Conservation (phyloP, 176 grass and related monocot species). For the Pontederia paniculata region DNA sequence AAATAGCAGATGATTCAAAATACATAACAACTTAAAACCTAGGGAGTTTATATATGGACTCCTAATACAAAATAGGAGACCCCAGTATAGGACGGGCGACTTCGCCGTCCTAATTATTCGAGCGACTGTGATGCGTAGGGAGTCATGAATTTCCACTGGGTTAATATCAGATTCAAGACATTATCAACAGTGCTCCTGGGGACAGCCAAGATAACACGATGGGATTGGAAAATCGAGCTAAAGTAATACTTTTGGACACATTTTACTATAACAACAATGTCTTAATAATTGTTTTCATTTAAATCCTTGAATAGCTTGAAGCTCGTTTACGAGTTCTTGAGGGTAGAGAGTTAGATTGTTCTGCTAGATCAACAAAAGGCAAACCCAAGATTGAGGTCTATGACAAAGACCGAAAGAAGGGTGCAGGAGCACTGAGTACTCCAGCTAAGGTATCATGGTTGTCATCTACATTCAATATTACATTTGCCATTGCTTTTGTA, state of each 20-base stretch:
- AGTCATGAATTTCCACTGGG: too few species aligned
- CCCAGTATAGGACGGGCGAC: too few species aligned
- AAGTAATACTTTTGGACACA: conserved; percentile 34
- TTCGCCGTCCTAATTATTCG: too few species aligned
- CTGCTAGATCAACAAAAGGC: conserved; percentile 60
- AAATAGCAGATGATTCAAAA: too few species aligned
- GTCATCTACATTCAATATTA: background rate
- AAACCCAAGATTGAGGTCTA: conserved; percentile 79
- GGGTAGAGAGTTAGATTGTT: conserved; percentile 45
- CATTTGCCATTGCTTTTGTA: background rate
- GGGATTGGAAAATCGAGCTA: conserved; percentile 55
- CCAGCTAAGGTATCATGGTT: conserved; percentile 37
- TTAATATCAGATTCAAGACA: too few species aligned
- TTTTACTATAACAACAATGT: background rate
- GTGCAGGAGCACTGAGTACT: conserved; percentile 56
- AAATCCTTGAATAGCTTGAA: conserved; percentile 49
- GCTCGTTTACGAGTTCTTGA: conserved; percentile 58
- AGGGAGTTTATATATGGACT: too few species aligned
- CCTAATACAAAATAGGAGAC: too few species aligned
- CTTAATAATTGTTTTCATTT: background rate
- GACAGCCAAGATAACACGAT: conserved; percentile 63
- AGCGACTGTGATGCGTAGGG: too few species aligned
- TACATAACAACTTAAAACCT: too few species aligned
- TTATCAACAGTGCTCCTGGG: conserved; percentile 70
- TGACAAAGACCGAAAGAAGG: conserved; percentile 80